Percentiles rank a stretch among this genome's conserved stretches.
These are phyloP conservation scores for Xerocomellus dryophilus DNA, from an alignment of 768 basidiomycete species.

Conservation along the genomic window DNA sequence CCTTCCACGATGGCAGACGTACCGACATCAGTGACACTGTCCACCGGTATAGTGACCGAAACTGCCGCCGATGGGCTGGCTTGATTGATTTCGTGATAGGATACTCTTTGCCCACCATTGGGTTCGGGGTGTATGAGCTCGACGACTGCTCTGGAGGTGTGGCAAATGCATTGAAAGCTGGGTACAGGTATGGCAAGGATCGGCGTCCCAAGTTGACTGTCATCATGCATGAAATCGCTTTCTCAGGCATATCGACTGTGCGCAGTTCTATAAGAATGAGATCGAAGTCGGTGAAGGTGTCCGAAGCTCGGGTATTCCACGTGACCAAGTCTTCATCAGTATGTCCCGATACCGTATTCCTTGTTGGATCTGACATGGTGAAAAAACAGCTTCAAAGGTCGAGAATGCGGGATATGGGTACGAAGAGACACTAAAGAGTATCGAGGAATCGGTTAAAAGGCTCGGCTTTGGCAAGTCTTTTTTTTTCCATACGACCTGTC, in stretches of 20 bases:
- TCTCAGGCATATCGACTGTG: constrained; percentile 27
- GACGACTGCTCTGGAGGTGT: constrained; percentile 15
- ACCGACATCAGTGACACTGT: constrained; percentile 5
- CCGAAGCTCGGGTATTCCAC: constrained; percentile 18
- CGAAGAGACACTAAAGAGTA: constrained; percentile 9
- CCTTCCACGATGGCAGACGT: constrained; percentile 8
- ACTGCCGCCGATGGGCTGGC: background rate
- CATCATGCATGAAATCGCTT: background rate
- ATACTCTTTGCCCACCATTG: constrained; percentile 25
- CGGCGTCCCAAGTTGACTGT: background rate
- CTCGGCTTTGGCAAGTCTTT: constrained; percentile 19
- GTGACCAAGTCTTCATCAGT: constrained; percentile 34
- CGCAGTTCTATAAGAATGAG: constrained; percentile 28
- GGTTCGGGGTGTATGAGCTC: constrained; percentile 26
- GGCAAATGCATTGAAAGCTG: constrained; percentile 19
- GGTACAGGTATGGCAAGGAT: constrained; percentile 23
- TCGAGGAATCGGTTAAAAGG: constrained; percentile 25
- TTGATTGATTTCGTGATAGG: constrained; percentile 10
- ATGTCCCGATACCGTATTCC: background rate
- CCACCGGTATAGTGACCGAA: constrained; percentile 6
- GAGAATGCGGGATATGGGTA: constrained; percentile 6
- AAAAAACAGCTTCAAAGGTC: constrained; percentile 24
- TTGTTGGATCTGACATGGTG: background rate
- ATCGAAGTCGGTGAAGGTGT: constrained; percentile 26
- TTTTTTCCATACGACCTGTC: background rate